Evolutionary conservation across 176 grass and related monocot species (phyloP).

Genomic region (Zea luxurians): DNA sequence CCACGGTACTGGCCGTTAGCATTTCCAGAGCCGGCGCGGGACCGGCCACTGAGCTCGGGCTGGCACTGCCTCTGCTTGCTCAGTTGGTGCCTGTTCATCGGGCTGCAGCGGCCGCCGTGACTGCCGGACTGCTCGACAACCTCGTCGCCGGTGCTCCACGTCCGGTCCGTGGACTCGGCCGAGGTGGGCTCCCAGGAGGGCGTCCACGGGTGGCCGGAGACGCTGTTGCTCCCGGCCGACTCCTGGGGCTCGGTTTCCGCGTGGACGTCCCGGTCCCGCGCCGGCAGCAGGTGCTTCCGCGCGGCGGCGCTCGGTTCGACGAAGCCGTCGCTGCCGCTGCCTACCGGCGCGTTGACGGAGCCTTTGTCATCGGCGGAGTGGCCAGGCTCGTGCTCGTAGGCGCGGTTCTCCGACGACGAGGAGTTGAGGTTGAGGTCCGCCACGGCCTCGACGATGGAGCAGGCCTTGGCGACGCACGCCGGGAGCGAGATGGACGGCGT

Average conservation of each 20-base stretch:
- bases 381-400: neutral
- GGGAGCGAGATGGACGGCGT: constrained; percentile 61
- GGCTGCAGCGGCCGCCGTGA: constrained; percentile 12
- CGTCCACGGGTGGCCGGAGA: constrained; percentile 57
- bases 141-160: constrained; percentile 61
- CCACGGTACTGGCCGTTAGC: constrained; percentile 40
- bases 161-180: constrained; percentile 65
- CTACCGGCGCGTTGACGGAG: constrained; percentile 36
- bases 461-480: constrained; percentile 79
- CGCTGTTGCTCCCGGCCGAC: constrained; percentile 83
- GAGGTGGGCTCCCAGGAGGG: constrained; percentile 67
- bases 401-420: constrained; percentile 44
- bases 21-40: constrained; percentile 23
- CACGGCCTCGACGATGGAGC: constrained; percentile 85
- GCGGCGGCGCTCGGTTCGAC: constrained; percentile 42
- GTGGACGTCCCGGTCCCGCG: constrained; percentile 54
- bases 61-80: constrained; percentile 34
- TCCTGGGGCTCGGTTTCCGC: constrained; percentile 72
- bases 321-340: constrained; percentile 32
- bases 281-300: constrained; percentile 54
- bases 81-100: constrained; percentile 24
- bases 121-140: constrained; percentile 46
- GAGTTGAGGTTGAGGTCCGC: constrained; percentile 93
- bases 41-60: constrained; percentile 24
- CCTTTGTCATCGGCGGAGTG: constrained; percentile 40